Evolutionary conservation across 2,329 filamentous ascomycete species (phyloP), one percentile per base, ranked within the genome.

Genomic region (Fusarium albosuccineum): DNA sequence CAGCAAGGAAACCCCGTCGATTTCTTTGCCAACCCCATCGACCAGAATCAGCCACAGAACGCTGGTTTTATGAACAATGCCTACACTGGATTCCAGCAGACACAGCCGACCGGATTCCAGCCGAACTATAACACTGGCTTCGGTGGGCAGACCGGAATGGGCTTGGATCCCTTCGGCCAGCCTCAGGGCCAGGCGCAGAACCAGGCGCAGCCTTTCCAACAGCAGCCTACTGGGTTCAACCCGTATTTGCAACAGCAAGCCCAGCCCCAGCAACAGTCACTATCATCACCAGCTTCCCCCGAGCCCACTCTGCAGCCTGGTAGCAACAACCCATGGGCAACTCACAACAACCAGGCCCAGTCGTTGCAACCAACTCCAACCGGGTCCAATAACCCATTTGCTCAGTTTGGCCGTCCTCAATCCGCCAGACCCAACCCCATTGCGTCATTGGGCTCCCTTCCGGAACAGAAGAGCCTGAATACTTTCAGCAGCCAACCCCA

Each of bases 311-410:
- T 90, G 17, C 91, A 93, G 66, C 84, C 94, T 26, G 94, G 94
- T 36, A 97, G 89, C 78, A 97, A 98, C 82, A 99, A 99, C 77
- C 96, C 96, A 1, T 99, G 95, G 93, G 92, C 93, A 26, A 86
- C 85, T 29, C 86, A 83, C 71, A 85, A 84, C 67, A 84, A 86
- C 66, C 83, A 87, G 49, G 80, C 89, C 44, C 82, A 88, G 51
- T 80, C 90, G 2, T 81, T 97, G 66, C 90, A 92, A 76, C 92
- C 94, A 5, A 91, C 93, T 76, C 91, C 92, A 4, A 99, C 96
- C 3, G 96, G 96, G 48, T 98, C 96, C 14, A 99, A 99, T 83
- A 99, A 99, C 77, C 96, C 96, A 3, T 99, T 99, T 75, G 95
- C 96, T 11, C 86, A 90, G n/a, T 89, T 91, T 74, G 86, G 70